Base-by-base conservation (phyloP, 139 green algal genomes). In the Astrephomene gubernaculifera region DNA sequence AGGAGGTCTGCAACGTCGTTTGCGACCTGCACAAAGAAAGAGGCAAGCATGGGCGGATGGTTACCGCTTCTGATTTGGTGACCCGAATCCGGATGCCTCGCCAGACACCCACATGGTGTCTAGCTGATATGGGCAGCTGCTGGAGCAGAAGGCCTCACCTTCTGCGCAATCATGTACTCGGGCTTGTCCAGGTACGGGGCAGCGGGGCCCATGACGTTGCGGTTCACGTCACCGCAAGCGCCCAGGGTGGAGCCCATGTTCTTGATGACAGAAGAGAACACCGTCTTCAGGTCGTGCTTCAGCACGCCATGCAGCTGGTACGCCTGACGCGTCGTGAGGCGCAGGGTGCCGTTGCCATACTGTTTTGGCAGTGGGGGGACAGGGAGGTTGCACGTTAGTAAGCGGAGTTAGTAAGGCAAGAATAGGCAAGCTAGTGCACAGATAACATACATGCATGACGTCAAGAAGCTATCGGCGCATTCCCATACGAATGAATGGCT, bases 281-380 rank as follows among this genome's bases (percentile, higher is more conserved):
- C 98, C 0, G 94, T 98, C 92, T 99, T 99, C 19, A 99, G 87
- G 92, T 99, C 95, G 54, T 96, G 73, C 93, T 99, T 99, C 35
- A 99, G 93, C 80, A 99, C 96, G 43, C 95, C 98, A 83, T 99
- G 98, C 89, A 99, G 94, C 94, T 99, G 97, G 90, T 96, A 99
- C 1, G 96, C 96, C 91, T 99, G 98, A n/a, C 98, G 92, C 10
- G 98, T 99, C 9, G 98, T 99, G 45, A 99, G 93, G 35, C 98
- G 95, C 84, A 99, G 91, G 70, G 98, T 99, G 71, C 98, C 98
- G 85, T 98, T 99, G 87, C 98, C 98, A 90, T 94, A 99, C 95
- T 98, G 93, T 82, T 79, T n/a, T n/a, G n/a, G n/a, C n/a, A n/a
- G n/a, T n/a, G n/a, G n/a, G n/a, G n/a, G n/a, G n/a, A n/a, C n/a